A percentile compares a stretch with the other conserved stretches of the same genome.
These are phyloP conservation scores for Fusarium nodosum DNA, from an alignment of 2,329 filamentous ascomycete species.

Conservation along the genomic window DNA sequence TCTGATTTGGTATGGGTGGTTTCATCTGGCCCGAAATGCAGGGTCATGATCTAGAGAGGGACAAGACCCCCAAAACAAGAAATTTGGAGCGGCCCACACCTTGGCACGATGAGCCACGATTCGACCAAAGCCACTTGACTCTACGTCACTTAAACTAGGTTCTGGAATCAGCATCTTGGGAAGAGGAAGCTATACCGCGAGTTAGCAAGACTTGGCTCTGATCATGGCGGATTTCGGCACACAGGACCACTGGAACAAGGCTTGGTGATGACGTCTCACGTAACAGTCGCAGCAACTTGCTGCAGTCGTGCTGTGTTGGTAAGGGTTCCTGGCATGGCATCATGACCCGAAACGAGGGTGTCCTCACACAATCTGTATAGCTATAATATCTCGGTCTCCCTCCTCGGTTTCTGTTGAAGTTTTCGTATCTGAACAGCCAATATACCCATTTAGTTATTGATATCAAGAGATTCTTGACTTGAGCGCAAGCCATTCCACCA, in stretches of 20 bases:
- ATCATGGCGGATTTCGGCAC: slow-evolving; percentile 38
- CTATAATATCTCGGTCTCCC: slow-evolving; percentile 34
- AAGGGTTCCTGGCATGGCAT: slow-evolving; percentile 28
- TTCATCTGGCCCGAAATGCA: slow-evolving; percentile 23
- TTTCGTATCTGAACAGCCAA: slow-evolving; percentile 26
- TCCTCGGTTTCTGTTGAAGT: slow-evolving; percentile 10
- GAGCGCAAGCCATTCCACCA: slow-evolving; percentile 1
- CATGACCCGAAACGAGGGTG: slow-evolving; percentile 17
- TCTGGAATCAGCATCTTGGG: slow-evolving; percentile 33
- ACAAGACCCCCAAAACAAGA: slow-evolving; percentile 41
- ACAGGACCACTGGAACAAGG: slow-evolving; percentile 29
- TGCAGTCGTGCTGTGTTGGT: slow-evolving; percentile 29
- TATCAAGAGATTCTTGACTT: slow-evolving; percentile 10
- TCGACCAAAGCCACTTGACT: slow-evolving; percentile 46
- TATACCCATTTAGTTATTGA: slow-evolving; percentile 1
- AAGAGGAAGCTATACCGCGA: slow-evolving; percentile 31
- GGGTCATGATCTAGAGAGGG: slow-evolving; percentile 25
- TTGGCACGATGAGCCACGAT: slow-evolving; percentile 40
- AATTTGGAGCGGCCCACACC: slow-evolving; percentile 38
- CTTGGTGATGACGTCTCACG: slow-evolving; percentile 47
- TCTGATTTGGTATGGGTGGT: not conserved
- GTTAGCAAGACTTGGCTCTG: slow-evolving; percentile 33
- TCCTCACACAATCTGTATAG: slow-evolving; percentile 9
- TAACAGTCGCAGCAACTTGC: slow-evolving; percentile 31
- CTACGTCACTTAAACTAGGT: slow-evolving; percentile 43